Conservation (phyloP, 2,329 filamentous ascomycete species). For the Intubia oerlemansii region DNA sequence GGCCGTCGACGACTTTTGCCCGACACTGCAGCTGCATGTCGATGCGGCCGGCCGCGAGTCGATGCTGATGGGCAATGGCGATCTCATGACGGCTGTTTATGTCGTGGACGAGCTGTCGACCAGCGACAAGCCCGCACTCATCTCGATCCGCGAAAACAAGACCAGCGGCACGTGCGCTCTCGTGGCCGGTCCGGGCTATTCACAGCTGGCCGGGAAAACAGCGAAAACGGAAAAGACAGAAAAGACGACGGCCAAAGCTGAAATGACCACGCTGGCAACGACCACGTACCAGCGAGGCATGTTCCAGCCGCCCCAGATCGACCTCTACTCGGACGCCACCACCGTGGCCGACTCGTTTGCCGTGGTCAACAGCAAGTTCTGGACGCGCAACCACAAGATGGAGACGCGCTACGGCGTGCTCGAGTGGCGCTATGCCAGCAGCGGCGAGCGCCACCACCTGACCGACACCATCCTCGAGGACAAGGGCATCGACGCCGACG, state of each 20-base stretch:
- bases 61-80: background rate
- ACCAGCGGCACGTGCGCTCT: conserved; percentile 27
- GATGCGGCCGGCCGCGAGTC: conserved; percentile 10
- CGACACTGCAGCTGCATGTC: conserved; percentile 23
- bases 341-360: conserved; percentile 12
- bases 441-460: conserved; percentile 20
- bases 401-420: conserved; percentile 24
- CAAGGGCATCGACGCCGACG: background rate
- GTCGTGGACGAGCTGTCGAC: background rate
- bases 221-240: background rate
- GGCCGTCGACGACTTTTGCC: conserved; percentile 4
- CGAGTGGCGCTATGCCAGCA: conserved; percentile 32
- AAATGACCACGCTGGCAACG: conserved; percentile 17
- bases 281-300: conserved; percentile 38
- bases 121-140: conserved; percentile 16
- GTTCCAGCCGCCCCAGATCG: conserved; percentile 25
- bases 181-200: conserved; percentile 17
- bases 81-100: background rate
- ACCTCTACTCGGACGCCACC: conserved; percentile 8
- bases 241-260: background rate
- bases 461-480: background rate
- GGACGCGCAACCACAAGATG: conserved; percentile 25
- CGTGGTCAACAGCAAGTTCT: conserved; percentile 16
- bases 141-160: conserved; percentile 25
- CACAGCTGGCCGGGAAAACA: background rate